These are phyloP conservation scores for Penicillium verhagenii DNA, from an alignment of 495 filamentous ascomycete species.

Conservation along the genomic window DNA sequence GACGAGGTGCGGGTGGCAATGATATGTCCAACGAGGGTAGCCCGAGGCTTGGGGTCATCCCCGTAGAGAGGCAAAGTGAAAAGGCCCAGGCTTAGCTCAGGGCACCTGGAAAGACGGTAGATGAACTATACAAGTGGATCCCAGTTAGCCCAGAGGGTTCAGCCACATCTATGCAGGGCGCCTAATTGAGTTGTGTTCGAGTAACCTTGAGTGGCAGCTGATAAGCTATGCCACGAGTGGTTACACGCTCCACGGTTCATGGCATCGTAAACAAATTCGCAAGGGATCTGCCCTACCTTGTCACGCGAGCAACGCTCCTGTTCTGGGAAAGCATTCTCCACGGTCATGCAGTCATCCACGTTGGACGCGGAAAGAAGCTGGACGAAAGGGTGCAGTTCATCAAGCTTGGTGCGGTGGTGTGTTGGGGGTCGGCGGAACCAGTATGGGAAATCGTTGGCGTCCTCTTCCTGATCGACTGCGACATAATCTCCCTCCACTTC, in stretches of 20 bases:
- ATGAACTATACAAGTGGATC: constrained; percentile 55
- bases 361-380: constrained; percentile 71
- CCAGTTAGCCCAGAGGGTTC: constrained; percentile 7
- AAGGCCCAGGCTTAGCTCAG: constrained; percentile 78
- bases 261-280: not conserved
- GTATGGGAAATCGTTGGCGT: constrained; percentile 40
- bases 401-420: constrained; percentile 42
- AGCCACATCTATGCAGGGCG: not conserved
- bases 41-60: constrained; percentile 44
- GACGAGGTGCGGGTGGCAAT: constrained; percentile 68
- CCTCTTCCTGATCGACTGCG: constrained; percentile 43
- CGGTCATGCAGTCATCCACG: constrained; percentile 68
- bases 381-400: constrained; percentile 64
- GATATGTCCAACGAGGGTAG: constrained; percentile 75
- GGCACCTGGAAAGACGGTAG: constrained; percentile 75
- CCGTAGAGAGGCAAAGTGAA: constrained; percentile 59
- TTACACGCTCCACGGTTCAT: not conserved
- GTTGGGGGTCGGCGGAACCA: constrained; percentile 44
- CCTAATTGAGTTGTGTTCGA: not conserved
- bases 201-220: not conserved
- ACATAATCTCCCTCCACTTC: constrained; percentile 46
- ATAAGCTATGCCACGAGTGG: not conserved
- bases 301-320: constrained; percentile 71
- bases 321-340: constrained; percentile 77
- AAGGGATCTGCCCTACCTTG: constrained; percentile 59